Base-by-base conservation (phyloP, 2,329 filamentous ascomycete genomes). In the Diaporthe australafricana region DNA sequence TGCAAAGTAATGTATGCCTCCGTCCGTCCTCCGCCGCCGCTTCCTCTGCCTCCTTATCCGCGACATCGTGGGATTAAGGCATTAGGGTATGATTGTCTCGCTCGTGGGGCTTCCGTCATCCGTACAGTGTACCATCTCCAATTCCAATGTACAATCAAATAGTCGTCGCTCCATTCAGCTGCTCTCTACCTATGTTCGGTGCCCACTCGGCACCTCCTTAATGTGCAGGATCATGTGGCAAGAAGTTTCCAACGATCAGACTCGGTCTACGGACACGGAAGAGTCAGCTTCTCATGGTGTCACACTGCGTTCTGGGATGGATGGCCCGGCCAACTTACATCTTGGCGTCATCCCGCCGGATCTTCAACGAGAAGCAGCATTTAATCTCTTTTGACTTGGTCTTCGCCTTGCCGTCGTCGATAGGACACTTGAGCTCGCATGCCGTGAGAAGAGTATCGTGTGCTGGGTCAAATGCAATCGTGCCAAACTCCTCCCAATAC, bases 401-500 rank as follows among this genome's bases (percentile, higher is more conserved):
- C 53, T 50, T 60, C 3, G 67, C 20, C 73, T 88, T 88, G 65
- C 90, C 87, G 74, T 91, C 89, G 4, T 73, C 63, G 38, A 62
- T 25, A n/a, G 94, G 95, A 76, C 91, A 95, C 82, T 98, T 98
- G 74, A 99, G 84, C 14, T 94, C 93, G 80, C 96, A 99, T 75
- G 94, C 96, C 27, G 96, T 99, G 76, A 99, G 86, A 78, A 99
- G 94, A 27, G 96, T 97, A 81, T 99, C 98, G 80, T 98, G 96
- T 12, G 90, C 92, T 71, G 92, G 91, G 79, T 99, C 96, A 82
- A 99, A 99, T 12, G 96, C 97, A 77, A 99, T 98, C 6, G 95
- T 96, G 65, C 96, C 95, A 79, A 99, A 99, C 79, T 99, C 98
- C 83, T 99, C 96, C 96, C 96, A 99, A 79, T 99, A 99, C 77